A percentile compares a stretch with the other conserved stretches of the same genome.
Evolutionary conservation across 441 rosid species (phyloP).

Genomic region (Arabidopsis hybrid): DNA sequence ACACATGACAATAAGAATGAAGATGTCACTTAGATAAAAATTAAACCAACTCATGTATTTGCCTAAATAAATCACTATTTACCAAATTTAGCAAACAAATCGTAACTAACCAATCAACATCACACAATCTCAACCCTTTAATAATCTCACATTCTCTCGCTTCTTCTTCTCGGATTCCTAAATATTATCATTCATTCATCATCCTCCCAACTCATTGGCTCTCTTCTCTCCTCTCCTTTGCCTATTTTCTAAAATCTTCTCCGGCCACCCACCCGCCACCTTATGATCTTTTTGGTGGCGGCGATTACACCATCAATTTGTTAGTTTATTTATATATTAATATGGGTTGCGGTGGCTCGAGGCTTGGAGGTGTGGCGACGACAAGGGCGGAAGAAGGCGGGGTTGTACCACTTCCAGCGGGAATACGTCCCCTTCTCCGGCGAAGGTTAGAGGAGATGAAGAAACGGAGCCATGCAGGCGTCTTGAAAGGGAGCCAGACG

Average conservation of each 20-base stretch:
- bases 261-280: conserved; percentile 26
- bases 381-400: conserved; percentile 25
- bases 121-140: conserved; percentile 41
- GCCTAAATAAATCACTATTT: conserved; percentile 32
- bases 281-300: conserved; percentile 37
- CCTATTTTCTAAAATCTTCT: conserved; percentile 8
- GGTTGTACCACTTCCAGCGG: conserved; percentile 43
- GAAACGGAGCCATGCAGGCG: conserved; percentile 43
- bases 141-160: conserved; percentile 26
- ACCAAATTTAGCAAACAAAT: conserved; percentile 36
- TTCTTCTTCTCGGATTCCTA: conserved; percentile 29
- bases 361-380: conserved; percentile 31
- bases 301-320: conserved; percentile 14
- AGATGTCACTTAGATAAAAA: conserved; percentile 18
- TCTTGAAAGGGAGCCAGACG: conserved; percentile 43
- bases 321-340: conserved; percentile 12
- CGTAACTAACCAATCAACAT: conserved; percentile 39
- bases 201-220: conserved; percentile 20
- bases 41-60: conserved; percentile 39
- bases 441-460: conserved; percentile 55
- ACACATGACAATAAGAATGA: conserved; percentile 28
- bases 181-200: conserved; percentile 30
- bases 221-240: conserved; percentile 15
- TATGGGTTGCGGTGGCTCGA: conserved; percentile 68
- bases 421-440: conserved; percentile 48